phyloP scores from a whole-genome alignment of 31 red algal genomes.

The Porphyra umbilicalis region DNA sequence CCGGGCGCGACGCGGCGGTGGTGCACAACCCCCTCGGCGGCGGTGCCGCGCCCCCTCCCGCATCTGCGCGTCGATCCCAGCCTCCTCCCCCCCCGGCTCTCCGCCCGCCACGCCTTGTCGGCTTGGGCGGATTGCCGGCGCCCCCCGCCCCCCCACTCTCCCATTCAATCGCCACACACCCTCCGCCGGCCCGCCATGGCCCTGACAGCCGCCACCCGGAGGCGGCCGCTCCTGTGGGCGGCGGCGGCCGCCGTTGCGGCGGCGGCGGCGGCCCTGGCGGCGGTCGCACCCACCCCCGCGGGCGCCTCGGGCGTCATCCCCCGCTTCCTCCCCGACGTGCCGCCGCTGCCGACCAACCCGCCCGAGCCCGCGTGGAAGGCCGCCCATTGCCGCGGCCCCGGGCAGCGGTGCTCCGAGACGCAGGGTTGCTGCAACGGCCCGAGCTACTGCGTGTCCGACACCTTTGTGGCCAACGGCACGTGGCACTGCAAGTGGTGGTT shows the following conservation, averaged over 20 bases:
- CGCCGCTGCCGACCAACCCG: background rate
- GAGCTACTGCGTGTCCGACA: background rate
- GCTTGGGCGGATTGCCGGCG: no score
- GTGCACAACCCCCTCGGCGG: no score
- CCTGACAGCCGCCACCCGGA: no score
- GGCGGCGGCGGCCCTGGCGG: background rate
- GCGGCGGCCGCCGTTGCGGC: background rate
- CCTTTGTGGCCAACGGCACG: background rate
- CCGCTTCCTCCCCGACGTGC: background rate
- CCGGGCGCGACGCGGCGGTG: no score
- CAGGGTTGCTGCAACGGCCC: background rate
- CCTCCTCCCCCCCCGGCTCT: no score
- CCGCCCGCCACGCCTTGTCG: no score
- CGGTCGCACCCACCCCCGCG: background rate
- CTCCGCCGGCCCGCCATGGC: no score
- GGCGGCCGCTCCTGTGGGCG: no score
- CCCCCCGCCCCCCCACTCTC: no score
- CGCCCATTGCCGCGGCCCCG: background rate
- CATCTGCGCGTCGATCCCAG: no score
- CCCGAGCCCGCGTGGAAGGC: background rate
- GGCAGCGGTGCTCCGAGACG: background rate
- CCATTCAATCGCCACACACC: no score
- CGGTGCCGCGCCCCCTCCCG: no score
- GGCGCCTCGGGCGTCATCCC: background rate
- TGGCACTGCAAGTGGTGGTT: slow-evolving; percentile 1